Evolutionary conservation across 2,329 filamentous ascomycete genomes (phyloP).

Genomic region (Lachnellula suecica): DNA sequence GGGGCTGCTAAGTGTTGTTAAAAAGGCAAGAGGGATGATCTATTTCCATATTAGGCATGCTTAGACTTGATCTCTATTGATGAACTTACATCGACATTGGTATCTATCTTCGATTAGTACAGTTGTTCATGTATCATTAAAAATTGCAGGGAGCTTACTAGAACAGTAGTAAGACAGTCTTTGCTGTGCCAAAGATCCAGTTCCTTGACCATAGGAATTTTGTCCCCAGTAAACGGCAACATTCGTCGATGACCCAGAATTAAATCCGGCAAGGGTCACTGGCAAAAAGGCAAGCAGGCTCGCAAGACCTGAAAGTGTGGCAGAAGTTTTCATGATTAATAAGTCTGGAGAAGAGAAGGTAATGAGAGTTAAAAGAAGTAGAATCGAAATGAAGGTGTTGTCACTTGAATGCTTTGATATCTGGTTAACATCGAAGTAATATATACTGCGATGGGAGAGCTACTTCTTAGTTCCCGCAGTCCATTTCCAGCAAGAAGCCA

Average conservation of each 20-base stretch:
- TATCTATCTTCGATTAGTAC: conserved; percentile 32
- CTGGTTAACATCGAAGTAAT: not conserved
- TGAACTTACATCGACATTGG: conserved; percentile 47
- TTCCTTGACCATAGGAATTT: conserved; percentile 54
- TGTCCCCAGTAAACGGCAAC: conserved; percentile 70
- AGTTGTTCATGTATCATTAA: no score
- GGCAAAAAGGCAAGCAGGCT: conserved; percentile 33
- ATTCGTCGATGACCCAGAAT: conserved; percentile 48
- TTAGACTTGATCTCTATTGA: no score
- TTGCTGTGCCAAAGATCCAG: conserved; percentile 48
- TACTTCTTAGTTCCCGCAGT: no score
- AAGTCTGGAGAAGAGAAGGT: not conserved
- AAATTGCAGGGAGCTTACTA: no score
- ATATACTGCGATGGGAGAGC: no score
- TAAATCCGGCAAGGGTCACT: conserved; percentile 39
- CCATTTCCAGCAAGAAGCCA: no score
- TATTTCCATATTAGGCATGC: conserved; percentile 25
- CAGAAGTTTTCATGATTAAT: conserved; percentile 29
- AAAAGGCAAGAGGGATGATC: conserved; percentile 65
- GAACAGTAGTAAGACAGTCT: conserved; percentile 58
- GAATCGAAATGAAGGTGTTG: not conserved
- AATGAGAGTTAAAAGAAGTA: not conserved
- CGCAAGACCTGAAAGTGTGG: conserved; percentile 24
- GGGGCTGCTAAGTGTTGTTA: conserved; percentile 54
- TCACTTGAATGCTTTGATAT: not conserved